Base-by-base conservation (phyloP, 768 basidiomycete species). In the Mycena rebaudengoi region DNA sequence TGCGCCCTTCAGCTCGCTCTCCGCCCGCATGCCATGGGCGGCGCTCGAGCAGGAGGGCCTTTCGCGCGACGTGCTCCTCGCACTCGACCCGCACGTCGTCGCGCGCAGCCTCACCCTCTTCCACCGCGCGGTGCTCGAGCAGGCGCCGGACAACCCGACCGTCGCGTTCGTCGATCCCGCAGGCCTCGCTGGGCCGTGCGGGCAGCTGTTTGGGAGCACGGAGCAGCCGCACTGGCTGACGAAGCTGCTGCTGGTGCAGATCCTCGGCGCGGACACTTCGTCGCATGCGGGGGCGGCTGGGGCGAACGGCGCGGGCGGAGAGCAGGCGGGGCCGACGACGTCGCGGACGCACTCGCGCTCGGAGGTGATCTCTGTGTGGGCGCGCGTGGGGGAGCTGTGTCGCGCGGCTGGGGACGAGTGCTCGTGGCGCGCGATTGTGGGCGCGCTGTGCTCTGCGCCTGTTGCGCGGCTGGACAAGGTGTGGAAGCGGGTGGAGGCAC, bases 211-310 rank as follows among this genome's bases (percentile, higher is more conserved):
- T 65, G 92, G 92, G 7, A 89, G 78, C 60, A 89, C 91, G 28
- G 87, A 87, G 6, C 82, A 80, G 41, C 91, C 92, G 2, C 91
- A 95, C 72, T 95, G 93, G 92, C 78, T 95, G 40, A 95, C 94
- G 14, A 89, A 85, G 69, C 74, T 91, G 5, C 76, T 95, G 7
- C 74, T 95, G 2, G 73, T 89, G 43, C 92, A 93, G 71, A 84
- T 94, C 13, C 82, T 94, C 13, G 87, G 86, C 25, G 81, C 83
- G 0, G 90, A 91, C 68, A 80, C 83, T 2, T 78, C 83, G 8
- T 39, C 40, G 75, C 69, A 55, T 66, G 72, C 23, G 71, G 73
- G 53, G 66, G 56, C 5, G 39, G 26, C 23, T 29, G 23, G 29
- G 50, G 18, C n/a, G 25, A 8, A 18, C 46, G 59, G 11, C 32